A percentile compares a stretch with the other conserved stretches of the same genome.
Evolutionary conservation across 257 asterid species (phyloP).

Genomic region (Solanum pimpinellifolium): DNA sequence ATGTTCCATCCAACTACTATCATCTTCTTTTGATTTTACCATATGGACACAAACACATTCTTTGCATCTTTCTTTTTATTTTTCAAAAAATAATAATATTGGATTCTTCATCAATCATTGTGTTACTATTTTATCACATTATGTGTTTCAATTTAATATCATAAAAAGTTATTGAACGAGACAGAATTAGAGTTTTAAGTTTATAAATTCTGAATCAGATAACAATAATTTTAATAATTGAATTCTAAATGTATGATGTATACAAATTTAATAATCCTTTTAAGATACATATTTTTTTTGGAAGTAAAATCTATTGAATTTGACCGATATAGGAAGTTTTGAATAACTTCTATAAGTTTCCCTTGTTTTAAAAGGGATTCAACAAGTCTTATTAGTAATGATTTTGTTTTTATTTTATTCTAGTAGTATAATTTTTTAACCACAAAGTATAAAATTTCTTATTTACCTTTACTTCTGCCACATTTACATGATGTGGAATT

Average conservation of each 20-base stretch:
- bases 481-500: background rate
- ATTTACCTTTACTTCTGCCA: background rate
- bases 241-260: background rate
- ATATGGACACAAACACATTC: background rate
- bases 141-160: background rate
- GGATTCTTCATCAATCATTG: background rate
- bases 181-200: rapidly evolving
- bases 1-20: background rate
- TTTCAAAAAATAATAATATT: background rate
- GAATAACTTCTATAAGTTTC: background rate
- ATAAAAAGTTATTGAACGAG: background rate
- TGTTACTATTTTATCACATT: background rate
- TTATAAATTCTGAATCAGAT: background rate
- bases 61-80: background rate
- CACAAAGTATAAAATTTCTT: background rate
- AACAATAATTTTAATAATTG: background rate
- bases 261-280: background rate
- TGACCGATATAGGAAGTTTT: background rate
- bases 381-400: background rate
- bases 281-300: background rate
- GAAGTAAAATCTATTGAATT: background rate
- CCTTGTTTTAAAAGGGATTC: background rate
- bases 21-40: background rate
- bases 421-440: background rate
- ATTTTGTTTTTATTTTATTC: background rate